These are phyloP conservation scores for Pistacia atlantica DNA, from an alignment of 345 rosid genomes.

Conservation along the genomic window DNA sequence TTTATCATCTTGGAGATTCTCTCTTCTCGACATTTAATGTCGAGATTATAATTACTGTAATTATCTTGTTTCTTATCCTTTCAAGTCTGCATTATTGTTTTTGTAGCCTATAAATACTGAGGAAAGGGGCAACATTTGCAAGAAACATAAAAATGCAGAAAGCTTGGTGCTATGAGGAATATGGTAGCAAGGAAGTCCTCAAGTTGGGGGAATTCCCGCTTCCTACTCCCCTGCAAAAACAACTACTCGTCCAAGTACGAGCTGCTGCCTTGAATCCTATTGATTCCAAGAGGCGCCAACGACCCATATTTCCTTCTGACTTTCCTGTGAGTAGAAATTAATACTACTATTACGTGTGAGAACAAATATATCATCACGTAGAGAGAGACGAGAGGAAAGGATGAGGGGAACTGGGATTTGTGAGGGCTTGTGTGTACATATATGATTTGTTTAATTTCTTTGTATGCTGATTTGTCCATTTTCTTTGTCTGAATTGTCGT, in stretches of 20 bases:
- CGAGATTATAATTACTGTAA: too few relatives aligned
- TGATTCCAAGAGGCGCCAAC: constrained; percentile 44
- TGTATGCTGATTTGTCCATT: too few relatives aligned
- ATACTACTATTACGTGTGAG: background rate
- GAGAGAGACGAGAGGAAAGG: background rate
- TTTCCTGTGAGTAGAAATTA: constrained; percentile 40
- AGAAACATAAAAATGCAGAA: constrained; percentile 33
- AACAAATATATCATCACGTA: background rate
- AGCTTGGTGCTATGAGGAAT: constrained; percentile 48
- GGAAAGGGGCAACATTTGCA: background rate
- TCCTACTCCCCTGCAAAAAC: constrained; percentile 34
- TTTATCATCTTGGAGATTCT: too few relatives aligned
- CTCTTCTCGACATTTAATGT: too few relatives aligned
- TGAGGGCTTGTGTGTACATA: background rate
- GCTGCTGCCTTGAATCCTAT: constrained; percentile 57
- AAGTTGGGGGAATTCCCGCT: constrained; percentile 40
- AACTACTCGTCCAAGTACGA: constrained; percentile 40
- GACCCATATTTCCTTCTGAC: constrained; percentile 37
- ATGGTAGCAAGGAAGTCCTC: constrained; percentile 51
- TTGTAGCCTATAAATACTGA: background rate
- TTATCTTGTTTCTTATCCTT: background rate
- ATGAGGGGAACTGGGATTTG: background rate
- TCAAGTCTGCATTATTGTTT: background rate
- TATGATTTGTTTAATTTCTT: background rate
- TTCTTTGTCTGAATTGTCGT: too few relatives aligned